phyloP scores from a whole-genome alignment of 208 protist genomes.

The Wallacemonas sp. region DNA sequence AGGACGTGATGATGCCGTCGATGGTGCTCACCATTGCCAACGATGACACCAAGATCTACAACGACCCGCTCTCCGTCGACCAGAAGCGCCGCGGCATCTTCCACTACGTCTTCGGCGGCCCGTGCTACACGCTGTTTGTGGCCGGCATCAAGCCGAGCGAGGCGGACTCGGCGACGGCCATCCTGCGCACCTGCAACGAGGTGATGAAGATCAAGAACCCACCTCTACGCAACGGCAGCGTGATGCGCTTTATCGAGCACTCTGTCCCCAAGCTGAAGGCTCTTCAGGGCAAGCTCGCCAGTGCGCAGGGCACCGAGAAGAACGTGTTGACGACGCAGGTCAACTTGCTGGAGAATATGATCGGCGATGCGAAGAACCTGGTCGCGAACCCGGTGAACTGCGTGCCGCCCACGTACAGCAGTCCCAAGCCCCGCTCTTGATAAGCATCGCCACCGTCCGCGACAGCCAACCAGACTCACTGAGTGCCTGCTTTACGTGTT shows the following conservation, averaged over 20 bases:
- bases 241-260: conserved; percentile 50
- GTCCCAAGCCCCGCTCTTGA: conserved; percentile 14
- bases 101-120: conserved; percentile 48
- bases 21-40: conserved; percentile 42
- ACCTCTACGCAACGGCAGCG: conserved; percentile 40
- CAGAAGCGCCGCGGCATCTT: conserved; percentile 37
- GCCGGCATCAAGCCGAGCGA: conserved; percentile 38
- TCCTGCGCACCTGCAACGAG: conserved; percentile 28
- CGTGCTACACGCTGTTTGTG: conserved; percentile 51
- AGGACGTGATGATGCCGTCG: conserved; percentile 54
- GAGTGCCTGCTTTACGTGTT: not conserved
- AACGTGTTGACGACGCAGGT: conserved; percentile 22
- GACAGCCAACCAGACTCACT: conserved; percentile 1
- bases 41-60: conserved; percentile 31
- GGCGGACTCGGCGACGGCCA: conserved; percentile 19
- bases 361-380: conserved; percentile 46
- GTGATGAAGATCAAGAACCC: conserved; percentile 34
- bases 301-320: conserved; percentile 22
- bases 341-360: conserved; percentile 41
- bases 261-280: conserved; percentile 35
- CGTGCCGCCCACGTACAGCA: conserved; percentile 43
- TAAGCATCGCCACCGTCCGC: too few species aligned
- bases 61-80: conserved; percentile 20
- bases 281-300: conserved; percentile 32
- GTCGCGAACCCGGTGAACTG: conserved; percentile 41